Base-by-base conservation (phyloP, 768 basidiomycete species). In the Vararia minispora region DNA sequence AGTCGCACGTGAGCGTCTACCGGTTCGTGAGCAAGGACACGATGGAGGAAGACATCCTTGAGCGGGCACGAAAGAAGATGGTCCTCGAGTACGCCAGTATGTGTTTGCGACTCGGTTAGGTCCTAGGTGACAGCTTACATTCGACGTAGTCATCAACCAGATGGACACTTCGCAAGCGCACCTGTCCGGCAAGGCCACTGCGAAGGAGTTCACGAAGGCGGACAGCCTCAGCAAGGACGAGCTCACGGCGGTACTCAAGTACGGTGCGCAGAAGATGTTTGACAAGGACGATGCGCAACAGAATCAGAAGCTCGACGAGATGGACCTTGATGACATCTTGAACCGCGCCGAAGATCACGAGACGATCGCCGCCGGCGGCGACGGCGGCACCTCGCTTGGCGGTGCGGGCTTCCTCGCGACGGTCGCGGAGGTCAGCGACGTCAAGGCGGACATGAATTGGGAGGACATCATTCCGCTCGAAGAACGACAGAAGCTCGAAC, bases 1-100 rank as follows among this genome's bases (percentile, higher is more conserved):
- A 98, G 64, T 86, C 83, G 26, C 95, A 99, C 61, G 95, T 99
- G 52, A 97, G 80, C 55, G 95, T 99, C 33, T 98, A 98, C 59
- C 83, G 94, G 20, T 91, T 98, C 57, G 90, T 99, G 53, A 92
- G 89, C 55, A 98, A 98, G 63, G 95, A 97, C 53, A 98, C 94
- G 14, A 95, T 98, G 79, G 95, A 98, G 61, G 95, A 98, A 63
- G 95, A 98, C 53, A 85, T 98, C 14, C 73, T 99, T 32, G 94
- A 99, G 63, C 74, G 94, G 36, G 95, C 95, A 9, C 92, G 92
- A 72, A 88, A 90, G 68, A 98, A 99, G 68, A 98, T 98, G 95
- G 90, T 98, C 30, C 68, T 99, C 46, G 95, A 99, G 60, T 95
- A 98, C 67, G 95, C 95, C 29, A 97, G 92, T 97, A 60, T 56